phyloP scores from a whole-genome alignment of 257 asterid species.

The Solanum microdontum region DNA sequence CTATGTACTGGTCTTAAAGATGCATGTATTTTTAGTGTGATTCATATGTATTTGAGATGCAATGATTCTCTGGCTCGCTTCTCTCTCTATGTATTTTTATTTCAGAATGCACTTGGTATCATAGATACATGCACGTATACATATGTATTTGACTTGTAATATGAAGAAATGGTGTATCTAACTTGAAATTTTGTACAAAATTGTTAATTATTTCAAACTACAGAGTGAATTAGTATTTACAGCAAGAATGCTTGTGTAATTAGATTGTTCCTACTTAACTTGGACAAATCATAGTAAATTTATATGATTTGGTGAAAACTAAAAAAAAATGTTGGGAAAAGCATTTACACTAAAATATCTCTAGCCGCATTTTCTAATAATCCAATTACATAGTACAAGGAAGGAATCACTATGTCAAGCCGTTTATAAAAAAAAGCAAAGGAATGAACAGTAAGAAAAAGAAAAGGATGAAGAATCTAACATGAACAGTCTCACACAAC shows the following conservation, averaged over 20 bases:
- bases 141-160: background rate
- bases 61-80: background rate
- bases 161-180: background rate
- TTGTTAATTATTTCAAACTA: background rate
- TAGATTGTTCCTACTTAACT: background rate
- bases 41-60: background rate
- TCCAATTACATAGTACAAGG: background rate
- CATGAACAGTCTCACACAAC: background rate
- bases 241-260: background rate
- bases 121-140: background rate
- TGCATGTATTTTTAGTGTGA: background rate
- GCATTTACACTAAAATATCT: background rate
- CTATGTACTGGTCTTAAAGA: background rate
- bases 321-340: background rate
- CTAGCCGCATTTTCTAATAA: background rate
- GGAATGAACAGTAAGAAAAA: background rate
- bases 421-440: background rate
- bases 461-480: background rate
- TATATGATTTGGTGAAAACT: background rate
- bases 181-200: no score
- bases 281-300: background rate
- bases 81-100: background rate
- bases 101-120: no score
- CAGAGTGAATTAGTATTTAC: no score
- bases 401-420: background rate